Conservation (phyloP, 2,329 filamentous ascomycete genomes). For the Aphanocladium album region DNA sequence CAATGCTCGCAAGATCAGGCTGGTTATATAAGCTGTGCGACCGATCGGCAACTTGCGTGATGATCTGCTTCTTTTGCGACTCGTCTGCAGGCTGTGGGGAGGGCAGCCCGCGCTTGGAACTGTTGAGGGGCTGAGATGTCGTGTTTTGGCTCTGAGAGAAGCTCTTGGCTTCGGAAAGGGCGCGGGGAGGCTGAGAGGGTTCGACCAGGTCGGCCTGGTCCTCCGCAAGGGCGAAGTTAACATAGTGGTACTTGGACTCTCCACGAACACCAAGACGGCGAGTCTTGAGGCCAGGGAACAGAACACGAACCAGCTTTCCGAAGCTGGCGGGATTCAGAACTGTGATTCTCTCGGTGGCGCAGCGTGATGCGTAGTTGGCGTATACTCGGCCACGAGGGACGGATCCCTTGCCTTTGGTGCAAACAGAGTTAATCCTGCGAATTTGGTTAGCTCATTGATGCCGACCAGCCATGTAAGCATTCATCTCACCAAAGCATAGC, state of each 20-base stretch:
- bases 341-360: conserved; percentile 87
- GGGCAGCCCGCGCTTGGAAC: conserved; percentile 19
- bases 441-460: background rate
- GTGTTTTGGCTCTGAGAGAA: conserved; percentile 49
- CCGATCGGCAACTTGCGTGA: conserved; percentile 17
- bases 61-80: conserved; percentile 12
- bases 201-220: conserved; percentile 47
- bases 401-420: conserved; percentile 71
- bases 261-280: conserved; percentile 86
- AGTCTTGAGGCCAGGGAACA: conserved; percentile 93
- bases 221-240: conserved; percentile 58
- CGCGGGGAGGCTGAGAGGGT: conserved; percentile 40
- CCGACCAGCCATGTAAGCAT: background rate
- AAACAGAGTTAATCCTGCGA: conserved; percentile 66
- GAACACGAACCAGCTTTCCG: conserved; percentile 91
- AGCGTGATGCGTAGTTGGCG: conserved; percentile 88
- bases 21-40: conserved; percentile 54
- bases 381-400: conserved; percentile 92
- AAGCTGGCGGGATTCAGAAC: conserved; percentile 96
- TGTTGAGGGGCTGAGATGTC: conserved; percentile 18
- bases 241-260: conserved; percentile 98
- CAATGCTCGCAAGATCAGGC: conserved; percentile 49
- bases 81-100: conserved; percentile 26
- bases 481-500: conserved; percentile 79
- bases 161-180: conserved; percentile 43